phyloP scores from a whole-genome alignment of 2,329 filamentous ascomycete species.

The Exophiala viscosa region DNA sequence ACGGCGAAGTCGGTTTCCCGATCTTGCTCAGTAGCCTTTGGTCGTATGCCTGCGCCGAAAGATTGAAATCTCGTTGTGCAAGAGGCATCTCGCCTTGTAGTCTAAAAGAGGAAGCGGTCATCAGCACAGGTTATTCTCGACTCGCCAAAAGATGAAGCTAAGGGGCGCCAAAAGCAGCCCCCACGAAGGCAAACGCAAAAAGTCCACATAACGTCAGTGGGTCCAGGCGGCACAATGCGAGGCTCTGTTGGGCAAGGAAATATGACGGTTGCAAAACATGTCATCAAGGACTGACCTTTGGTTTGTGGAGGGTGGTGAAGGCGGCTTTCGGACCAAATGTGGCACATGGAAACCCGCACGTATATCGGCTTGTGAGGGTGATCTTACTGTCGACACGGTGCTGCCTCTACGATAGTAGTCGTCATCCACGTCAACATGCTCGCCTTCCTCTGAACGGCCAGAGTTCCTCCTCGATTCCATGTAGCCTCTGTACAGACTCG shows the following conservation, averaged over 20 bases:
- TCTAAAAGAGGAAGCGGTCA: conserved; percentile 34
- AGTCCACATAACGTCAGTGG: conserved; percentile 2
- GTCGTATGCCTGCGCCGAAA: conserved; percentile 60
- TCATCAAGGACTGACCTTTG: conserved; percentile 25
- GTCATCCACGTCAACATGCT: conserved; percentile 38
- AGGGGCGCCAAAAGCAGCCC: conserved; percentile 14
- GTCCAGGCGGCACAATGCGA: background rate
- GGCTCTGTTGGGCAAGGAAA: background rate
- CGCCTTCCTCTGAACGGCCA: conserved; percentile 29
- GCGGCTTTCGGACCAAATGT: conserved; percentile 50
- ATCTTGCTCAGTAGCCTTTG: conserved; percentile 61
- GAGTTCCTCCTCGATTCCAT: conserved; percentile 30
- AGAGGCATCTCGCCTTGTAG: conserved; percentile 59
- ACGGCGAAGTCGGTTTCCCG: conserved; percentile 56
- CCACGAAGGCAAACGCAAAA: conserved; percentile 7
- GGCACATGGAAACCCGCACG: conserved; percentile 64
- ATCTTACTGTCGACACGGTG: conserved; percentile 30
- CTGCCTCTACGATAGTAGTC: conserved; percentile 35
- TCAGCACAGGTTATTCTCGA: conserved; percentile 12
- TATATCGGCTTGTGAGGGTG: conserved; percentile 16
- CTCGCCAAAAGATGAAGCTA: conserved; percentile 3
- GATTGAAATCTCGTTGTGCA: conserved; percentile 55
- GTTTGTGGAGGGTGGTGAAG: conserved; percentile 23
- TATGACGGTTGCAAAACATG: conserved; percentile 1
- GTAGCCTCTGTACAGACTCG: conserved; percentile 49